Conservation (phyloP, 345 rosid species). For the Linum lewisii region DNA sequence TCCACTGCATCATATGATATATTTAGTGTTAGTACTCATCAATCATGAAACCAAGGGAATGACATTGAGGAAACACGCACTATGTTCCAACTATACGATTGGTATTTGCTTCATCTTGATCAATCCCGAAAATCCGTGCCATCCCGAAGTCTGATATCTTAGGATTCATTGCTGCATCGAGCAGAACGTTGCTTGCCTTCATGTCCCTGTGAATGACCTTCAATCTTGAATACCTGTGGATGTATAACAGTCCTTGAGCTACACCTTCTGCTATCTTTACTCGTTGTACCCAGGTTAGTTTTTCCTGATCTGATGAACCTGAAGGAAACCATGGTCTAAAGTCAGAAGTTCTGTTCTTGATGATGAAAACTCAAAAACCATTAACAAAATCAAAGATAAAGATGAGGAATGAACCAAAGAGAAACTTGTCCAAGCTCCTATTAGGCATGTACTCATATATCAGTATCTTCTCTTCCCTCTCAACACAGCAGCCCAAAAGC, state of each 20-base stretch:
- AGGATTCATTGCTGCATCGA: constrained; percentile 1
- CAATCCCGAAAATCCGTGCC: neutral
- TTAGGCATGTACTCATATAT: neutral
- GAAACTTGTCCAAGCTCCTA: neutral
- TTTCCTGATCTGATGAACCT: neutral
- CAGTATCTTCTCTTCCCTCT: neutral
- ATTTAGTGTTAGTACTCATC: neutral
- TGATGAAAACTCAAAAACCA: neutral
- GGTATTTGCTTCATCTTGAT: neutral
- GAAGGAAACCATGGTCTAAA: neutral
- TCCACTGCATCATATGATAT: neutral
- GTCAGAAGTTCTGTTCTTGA: too few species aligned
- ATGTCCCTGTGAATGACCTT: neutral
- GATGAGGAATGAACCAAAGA: neutral
- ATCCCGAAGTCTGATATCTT: constrained; percentile 4
- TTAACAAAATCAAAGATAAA: neutral
- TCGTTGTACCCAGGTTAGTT: neutral
- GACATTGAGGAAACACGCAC: neutral
- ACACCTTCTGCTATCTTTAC: neutral
- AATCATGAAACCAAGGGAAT: neutral
- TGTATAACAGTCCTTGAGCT: neutral
- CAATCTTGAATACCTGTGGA: neutral
- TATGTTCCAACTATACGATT: neutral
- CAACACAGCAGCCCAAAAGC: neutral
- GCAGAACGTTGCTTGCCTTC: constrained; percentile 2